Conservation (phyloP, 2,329 filamentous ascomycete species). For the Exophiala lecanii-corni region DNA sequence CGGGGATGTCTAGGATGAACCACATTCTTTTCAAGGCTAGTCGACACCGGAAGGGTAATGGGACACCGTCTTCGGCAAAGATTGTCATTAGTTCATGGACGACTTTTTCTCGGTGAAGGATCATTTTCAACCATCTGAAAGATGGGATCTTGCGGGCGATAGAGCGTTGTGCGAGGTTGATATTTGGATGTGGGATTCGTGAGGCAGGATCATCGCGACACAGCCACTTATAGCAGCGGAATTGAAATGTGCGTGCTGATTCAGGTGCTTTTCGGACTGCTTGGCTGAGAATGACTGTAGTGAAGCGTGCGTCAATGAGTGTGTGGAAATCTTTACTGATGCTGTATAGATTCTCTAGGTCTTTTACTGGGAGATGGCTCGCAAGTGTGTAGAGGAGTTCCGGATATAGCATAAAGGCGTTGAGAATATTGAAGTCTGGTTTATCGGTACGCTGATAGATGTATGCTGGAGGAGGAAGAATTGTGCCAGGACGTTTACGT, state of each 20-base stretch:
- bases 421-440: constrained; percentile 26
- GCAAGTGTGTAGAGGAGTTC: constrained; percentile 55
- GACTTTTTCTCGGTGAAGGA: constrained; percentile 54
- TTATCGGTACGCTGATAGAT: constrained; percentile 21
- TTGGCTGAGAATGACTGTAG: constrained; percentile 55
- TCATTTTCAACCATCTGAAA: constrained; percentile 64
- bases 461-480: constrained; percentile 22
- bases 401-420: constrained; percentile 32
- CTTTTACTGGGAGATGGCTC: constrained; percentile 49
- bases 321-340: constrained; percentile 60
- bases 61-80: constrained; percentile 55
- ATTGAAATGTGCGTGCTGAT: constrained; percentile 56
- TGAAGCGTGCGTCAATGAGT: constrained; percentile 56
- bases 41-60: constrained; percentile 48
- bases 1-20: constrained; percentile 65
- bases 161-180: constrained; percentile 29
- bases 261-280: constrained; percentile 52
- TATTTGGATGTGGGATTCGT: constrained; percentile 36
- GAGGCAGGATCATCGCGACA: constrained; percentile 58
- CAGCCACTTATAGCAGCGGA: constrained; percentile 53
- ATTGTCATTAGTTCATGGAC: constrained; percentile 59
- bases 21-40: constrained; percentile 61
- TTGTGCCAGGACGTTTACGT: constrained; percentile 18
- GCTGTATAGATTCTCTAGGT: constrained; percentile 61
- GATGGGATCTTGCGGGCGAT: constrained; percentile 54